A percentile compares a stretch with the other conserved stretches of the same genome.
Evolutionary conservation across 148 eudicot genomes (phyloP).

Genomic region (Diospyros lotus): DNA sequence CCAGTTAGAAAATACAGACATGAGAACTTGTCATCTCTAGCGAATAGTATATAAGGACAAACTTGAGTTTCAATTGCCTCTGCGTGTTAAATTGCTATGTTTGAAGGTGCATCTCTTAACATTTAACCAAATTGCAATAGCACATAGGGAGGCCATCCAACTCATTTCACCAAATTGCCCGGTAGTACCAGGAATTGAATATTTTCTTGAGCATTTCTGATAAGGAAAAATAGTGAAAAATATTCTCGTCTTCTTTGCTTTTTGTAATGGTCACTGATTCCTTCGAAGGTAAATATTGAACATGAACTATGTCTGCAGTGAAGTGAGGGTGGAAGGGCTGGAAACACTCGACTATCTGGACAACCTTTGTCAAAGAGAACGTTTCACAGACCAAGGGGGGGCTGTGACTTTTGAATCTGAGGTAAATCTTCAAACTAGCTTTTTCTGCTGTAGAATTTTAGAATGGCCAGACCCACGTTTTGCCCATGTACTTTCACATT

Average conservation of each 20-base stretch:
- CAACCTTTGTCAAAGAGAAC: constrained; percentile 22
- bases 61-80: no score
- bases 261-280: not conserved
- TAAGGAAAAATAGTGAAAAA: no score
- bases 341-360: constrained; percentile 27
- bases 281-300: not conserved
- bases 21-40: not conserved
- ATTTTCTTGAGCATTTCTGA: no score
- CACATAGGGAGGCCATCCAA: no score
- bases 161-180: no score
- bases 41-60: not conserved
- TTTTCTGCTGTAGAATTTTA: no score
- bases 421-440: not conserved
- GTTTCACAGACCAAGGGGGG: constrained; percentile 38
- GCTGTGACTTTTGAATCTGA: constrained; percentile 39
- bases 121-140: not conserved
- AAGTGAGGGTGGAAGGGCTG: constrained; percentile 29
- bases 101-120: not conserved
- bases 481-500: no score
- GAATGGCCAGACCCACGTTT: no score
- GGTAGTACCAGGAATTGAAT: no score
- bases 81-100: no score
- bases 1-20: not conserved
- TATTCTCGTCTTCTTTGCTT: not conserved
- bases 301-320: constrained; percentile 16